A percentile compares a stretch with the other conserved stretches of the same genome.
These are phyloP conservation scores for Hericium coralloides DNA, from an alignment of 768 basidiomycete species.

Conservation along the genomic window DNA sequence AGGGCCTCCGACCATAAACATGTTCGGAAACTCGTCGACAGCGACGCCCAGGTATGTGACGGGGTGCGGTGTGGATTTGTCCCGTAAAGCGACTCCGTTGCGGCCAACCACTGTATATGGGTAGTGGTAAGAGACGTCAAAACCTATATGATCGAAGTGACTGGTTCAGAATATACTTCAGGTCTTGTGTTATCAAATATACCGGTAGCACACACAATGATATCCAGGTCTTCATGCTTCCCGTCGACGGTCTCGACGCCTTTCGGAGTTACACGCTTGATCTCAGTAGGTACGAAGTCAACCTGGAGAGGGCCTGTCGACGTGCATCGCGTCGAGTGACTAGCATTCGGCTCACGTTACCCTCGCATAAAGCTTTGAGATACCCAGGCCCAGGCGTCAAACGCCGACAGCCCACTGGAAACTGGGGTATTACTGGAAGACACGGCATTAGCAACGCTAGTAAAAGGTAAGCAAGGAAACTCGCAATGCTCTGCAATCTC, in stretches of 20 bases:
- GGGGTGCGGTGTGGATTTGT: conserved; percentile 48
- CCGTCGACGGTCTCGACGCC: conserved; percentile 55
- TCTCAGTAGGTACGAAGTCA: conserved; percentile 36
- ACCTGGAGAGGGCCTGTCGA: conserved; percentile 25
- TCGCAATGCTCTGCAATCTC: conserved; percentile 50
- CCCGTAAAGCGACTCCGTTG: conserved; percentile 39
- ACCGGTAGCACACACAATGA: conserved; percentile 60
- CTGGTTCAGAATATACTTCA: neutral
- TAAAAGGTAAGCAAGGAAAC: conserved; percentile 5
- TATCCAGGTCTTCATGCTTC: conserved; percentile 42
- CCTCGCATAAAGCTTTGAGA: conserved; percentile 53
- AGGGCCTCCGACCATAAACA: conserved; percentile 50
- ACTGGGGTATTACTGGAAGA: conserved; percentile 45
- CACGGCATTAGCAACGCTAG: neutral
- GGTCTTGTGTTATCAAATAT: neutral
- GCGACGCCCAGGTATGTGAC: conserved; percentile 49
- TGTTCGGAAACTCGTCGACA: conserved; percentile 62
- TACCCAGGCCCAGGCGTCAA: conserved; percentile 63
- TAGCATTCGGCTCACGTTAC: conserved; percentile 36
- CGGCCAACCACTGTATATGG: conserved; percentile 48
- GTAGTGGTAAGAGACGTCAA: conserved; percentile 39
- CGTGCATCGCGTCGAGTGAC: neutral
- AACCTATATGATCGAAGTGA: conserved; percentile 28
- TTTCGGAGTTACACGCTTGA: conserved; percentile 37
- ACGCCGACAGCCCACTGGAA: conserved; percentile 51